Conservation (phyloP, 2,329 filamentous ascomycete species). For the Colletotrichum gloeosporioides region DNA sequence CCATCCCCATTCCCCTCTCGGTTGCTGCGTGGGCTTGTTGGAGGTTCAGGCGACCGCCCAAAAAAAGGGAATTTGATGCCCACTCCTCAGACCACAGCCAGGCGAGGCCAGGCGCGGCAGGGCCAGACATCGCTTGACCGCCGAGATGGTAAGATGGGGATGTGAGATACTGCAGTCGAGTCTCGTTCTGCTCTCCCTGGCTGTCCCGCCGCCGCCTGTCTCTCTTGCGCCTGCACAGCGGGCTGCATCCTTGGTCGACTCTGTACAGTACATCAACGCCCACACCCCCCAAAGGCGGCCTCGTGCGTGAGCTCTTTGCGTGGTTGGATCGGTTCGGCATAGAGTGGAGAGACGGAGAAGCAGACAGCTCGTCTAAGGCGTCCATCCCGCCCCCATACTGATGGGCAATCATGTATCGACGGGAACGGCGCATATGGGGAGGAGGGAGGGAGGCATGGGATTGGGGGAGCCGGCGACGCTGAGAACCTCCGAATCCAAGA, state of each 20-base stretch:
- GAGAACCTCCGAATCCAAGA: neutral
- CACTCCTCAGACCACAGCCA: neutral
- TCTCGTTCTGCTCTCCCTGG: neutral
- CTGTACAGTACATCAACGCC: neutral
- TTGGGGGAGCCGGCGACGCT: no score
- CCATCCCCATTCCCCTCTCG: neutral
- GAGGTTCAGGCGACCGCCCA: neutral
- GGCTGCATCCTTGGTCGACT: neutral
- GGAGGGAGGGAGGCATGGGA: neutral
- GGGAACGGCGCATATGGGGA: neutral
- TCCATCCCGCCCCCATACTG: neutral
- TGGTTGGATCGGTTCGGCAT: neutral
- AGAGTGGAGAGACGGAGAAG: neutral
- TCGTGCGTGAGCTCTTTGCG: neutral
- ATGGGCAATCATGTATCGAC: neutral
- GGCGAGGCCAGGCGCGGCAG: no score
- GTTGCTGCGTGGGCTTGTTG: neutral
- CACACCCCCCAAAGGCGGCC: neutral
- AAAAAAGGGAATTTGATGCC: neutral
- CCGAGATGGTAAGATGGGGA: neutral
- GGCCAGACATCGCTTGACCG: neutral
- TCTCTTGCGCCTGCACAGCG: neutral
- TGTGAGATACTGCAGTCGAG: constrained; percentile 3
- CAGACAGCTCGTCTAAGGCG: neutral
- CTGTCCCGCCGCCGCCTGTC: neutral